Evolutionary conservation across 2,329 filamentous ascomycete species (phyloP), one percentile per base, ranked within the genome.

Genomic region (Fusarium austroafricanum): DNA sequence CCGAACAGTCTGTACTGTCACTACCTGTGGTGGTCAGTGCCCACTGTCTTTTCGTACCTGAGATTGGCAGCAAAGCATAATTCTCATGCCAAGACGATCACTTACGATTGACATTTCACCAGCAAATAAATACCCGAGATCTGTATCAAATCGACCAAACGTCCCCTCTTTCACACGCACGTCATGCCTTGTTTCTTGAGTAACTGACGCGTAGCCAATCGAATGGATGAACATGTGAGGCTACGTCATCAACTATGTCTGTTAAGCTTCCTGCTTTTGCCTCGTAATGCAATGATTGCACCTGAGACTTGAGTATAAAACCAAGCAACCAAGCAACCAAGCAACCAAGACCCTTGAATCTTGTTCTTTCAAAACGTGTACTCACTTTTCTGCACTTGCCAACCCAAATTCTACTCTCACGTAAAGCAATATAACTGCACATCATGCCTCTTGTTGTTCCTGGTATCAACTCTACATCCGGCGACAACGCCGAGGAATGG

Each of bases 371-470:
- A 11, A 23, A 52, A 10, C 37, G 40, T 23, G 9, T 50, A 29
- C 35, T 11, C 12, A 43, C 31, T n/a, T n/a, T n/a, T n/a, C n/a
- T n/a, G n/a, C n/a, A n/a, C n/a, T n/a, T n/a, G n/a, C n/a, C 26
- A 26, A 26, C 26, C 11, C 37, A 53, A 51, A 35, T 15, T 33
- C 43, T 28, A 44, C 10, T 15, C 29, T 23, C 37, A 38, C 42
- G 14, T 12, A 47, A 38, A 35, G 26, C 26, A 44, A 35, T 38
- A 5, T 35, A 20, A 33, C n/a, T 38, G 26, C 38, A 43, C 61
- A 76, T n/a, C 80, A 89, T 90, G 88, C 88, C 88, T 86, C 87
- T 90, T 79, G 83, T 90, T 71, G 83, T 89, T 18, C 87, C 87
- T 55, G 86, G 85, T 74, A 79, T 89, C 71, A 88, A 82, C 66